Percentiles rank a stretch among this genome's conserved stretches.
phyloP scores from a whole-genome alignment of 371 early-diverging fungal genomes.

The Lichtheimia corymbifera region DNA sequence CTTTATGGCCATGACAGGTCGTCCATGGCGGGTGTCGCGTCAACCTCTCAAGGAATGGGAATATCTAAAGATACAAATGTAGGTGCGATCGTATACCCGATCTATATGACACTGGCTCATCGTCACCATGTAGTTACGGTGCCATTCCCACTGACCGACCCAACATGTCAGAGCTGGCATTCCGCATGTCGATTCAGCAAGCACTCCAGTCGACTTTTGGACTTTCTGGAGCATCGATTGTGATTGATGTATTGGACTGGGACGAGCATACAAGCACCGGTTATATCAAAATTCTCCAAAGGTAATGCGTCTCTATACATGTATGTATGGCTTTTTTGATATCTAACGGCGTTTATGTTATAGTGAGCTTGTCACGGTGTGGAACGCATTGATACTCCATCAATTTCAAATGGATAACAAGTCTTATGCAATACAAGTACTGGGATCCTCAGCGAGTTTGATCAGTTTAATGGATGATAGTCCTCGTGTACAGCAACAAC shows the following conservation, averaged over 20 bases:
- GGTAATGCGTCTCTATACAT: slow-evolving; percentile 23
- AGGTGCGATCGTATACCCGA: slow-evolving; percentile 8
- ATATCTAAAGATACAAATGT: slow-evolving; percentile 43
- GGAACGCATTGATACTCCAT: slow-evolving; percentile 40
- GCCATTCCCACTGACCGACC: slow-evolving; percentile 13
- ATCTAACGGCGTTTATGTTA: background rate
- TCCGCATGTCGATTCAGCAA: slow-evolving; percentile 50
- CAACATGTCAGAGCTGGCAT: slow-evolving; percentile 37
- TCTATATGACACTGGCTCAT: too few species aligned
- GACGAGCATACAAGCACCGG: slow-evolving; percentile 30
- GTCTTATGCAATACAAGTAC: slow-evolving; percentile 33
- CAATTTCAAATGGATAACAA: slow-evolving; percentile 31
- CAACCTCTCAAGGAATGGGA: slow-evolving; percentile 32
- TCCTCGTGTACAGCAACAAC: background rate
- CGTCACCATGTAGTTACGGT: too few species aligned
- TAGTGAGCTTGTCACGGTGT: slow-evolving; percentile 42
- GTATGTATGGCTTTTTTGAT: background rate
- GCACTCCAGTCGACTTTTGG: slow-evolving; percentile 42
- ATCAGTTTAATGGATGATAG: slow-evolving; percentile 11
- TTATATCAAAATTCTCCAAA: slow-evolving; percentile 40
- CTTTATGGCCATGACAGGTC: background rate
- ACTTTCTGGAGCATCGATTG: slow-evolving; percentile 32
- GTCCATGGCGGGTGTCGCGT: slow-evolving; percentile 9
- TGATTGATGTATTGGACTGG: slow-evolving; percentile 48
- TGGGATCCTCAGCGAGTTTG: slow-evolving; percentile 39